Evolutionary conservation across 2,329 filamentous ascomycete genomes (phyloP).

Genomic region (Aaosphaeria arxii): DNA sequence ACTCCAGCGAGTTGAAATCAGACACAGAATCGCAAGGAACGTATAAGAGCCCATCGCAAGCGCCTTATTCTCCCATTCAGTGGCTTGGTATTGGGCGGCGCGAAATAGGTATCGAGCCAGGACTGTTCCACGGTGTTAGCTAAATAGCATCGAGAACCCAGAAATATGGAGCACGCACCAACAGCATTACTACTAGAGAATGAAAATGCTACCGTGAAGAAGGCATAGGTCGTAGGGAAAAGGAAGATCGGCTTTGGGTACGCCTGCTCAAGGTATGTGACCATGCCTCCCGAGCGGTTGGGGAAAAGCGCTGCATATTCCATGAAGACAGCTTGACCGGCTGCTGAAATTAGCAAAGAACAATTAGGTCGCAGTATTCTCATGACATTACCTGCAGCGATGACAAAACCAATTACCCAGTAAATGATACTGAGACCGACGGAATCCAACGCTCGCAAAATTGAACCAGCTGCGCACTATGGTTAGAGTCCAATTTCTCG

Average conservation of each 20-base stretch:
- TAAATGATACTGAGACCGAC: slow-evolving; percentile 26
- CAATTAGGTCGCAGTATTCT: neutral
- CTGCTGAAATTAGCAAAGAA: slow-evolving; percentile 2
- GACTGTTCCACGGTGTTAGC: slow-evolving; percentile 5
- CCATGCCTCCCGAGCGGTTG: slow-evolving; percentile 25
- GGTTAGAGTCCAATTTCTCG: slow-evolving; percentile 2
- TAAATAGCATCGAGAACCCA: neutral
- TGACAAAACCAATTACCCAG: slow-evolving; percentile 26
- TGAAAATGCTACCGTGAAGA: slow-evolving; percentile 25
- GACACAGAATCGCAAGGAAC: slow-evolving; percentile 20
- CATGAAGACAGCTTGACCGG: slow-evolving; percentile 22
- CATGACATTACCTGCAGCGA: slow-evolving; percentile 15
- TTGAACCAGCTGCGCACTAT: slow-evolving; percentile 15
- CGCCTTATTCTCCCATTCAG: slow-evolving; percentile 27
- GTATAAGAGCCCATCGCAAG: slow-evolving; percentile 24
- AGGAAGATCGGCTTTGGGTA: slow-evolving; percentile 25
- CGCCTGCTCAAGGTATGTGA: slow-evolving; percentile 28
- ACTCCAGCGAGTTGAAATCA: slow-evolving; percentile 24
- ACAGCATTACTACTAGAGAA: slow-evolving; percentile 30
- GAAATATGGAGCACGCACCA: neutral
- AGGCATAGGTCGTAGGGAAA: slow-evolving; percentile 27
- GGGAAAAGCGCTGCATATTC: slow-evolving; percentile 27
- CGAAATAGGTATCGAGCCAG: slow-evolving; percentile 29
- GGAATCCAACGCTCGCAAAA: slow-evolving; percentile 20
- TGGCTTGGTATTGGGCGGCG: slow-evolving; percentile 19